Evolutionary conservation across 2,329 filamentous ascomycete species (phyloP).

Genomic region (Microsporum canis): DNA sequence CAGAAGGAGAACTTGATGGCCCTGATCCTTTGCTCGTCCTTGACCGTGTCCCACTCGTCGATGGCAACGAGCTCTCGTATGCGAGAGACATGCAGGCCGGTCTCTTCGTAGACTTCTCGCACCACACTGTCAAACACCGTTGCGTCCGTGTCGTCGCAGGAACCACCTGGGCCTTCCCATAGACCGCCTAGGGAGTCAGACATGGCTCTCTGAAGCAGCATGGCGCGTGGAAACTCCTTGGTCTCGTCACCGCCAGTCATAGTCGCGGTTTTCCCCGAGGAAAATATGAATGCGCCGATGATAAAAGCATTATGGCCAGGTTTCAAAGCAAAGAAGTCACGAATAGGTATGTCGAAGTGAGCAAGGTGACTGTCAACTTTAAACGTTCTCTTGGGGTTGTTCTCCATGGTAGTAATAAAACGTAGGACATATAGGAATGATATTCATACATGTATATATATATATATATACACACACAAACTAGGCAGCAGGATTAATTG

Average conservation of each 20-base stretch:
- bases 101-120: slow-evolving; percentile 4
- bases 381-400: neutral
- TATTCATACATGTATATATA: neutral
- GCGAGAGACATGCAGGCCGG: slow-evolving; percentile 3
- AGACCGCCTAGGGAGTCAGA: neutral
- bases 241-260: neutral
- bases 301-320: neutral
- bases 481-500: neutral
- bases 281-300: slow-evolving; percentile 2
- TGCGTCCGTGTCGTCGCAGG: slow-evolving; percentile 5
- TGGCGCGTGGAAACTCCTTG: neutral
- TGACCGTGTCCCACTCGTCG: neutral
- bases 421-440: neutral
- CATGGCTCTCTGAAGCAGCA: neutral
- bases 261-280: neutral
- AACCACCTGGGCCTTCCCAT: slow-evolving; percentile 4
- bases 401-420: neutral
- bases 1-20: neutral
- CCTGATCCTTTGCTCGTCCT: neutral
- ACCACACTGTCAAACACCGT: slow-evolving; percentile 3
- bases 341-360: slow-evolving; percentile 1
- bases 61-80: neutral
- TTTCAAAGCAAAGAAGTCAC: neutral
- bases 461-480: neutral
- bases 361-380: neutral